Evolutionary conservation across 2,329 filamentous ascomycete species (phyloP), one percentile per base, ranked within the genome.

Genomic region (Aphanoascus verrucosus): DNA sequence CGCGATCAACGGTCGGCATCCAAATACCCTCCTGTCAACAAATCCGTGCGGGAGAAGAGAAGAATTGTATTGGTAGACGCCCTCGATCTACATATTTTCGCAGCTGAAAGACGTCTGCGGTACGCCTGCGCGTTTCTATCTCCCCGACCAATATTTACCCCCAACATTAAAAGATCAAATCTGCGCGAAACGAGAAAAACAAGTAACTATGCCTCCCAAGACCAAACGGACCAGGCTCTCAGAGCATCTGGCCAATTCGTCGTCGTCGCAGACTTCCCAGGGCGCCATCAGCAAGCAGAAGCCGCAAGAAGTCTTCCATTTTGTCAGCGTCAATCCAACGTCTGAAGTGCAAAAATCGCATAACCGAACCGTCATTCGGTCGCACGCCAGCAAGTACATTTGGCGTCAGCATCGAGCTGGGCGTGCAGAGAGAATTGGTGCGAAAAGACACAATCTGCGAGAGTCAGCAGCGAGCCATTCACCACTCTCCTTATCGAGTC

Each of bases 331-430:
- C 49, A 60, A 59, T 52, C 58, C 58, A 4, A 53, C 51, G 14
- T 60, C 58, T 3, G 58, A 60, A 28, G 34, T 51, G 14, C 58
- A 60, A 43, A 59, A 58, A 48, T 44, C 51, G 17, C 52, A 59
- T 32, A 60, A 60, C 41, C 49, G 57, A 40, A 55, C 58, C 8
- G 49, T 60, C 11, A 58, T 60, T 40, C 58, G 58, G 34, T 60
- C 58, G 19, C 58, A 60, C 47, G 58, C 58, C 14, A 60, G 58
- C 35, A 59, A 56, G 45, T 59, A 60, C 37, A 60, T 59, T 44
- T 59, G 58, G 58, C 56, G 58, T 20, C 58, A 59, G 20, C 58
- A 59, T 40, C 58, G 58, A n/a, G 58, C 58, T 15, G 41, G 53
- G 15, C 58, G 58, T 5, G 20, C 45, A 14, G 54, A 56, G 20